Evolutionary conservation across 2,329 filamentous ascomycete genomes (phyloP).

Genomic region (Pyrenophora tritici-repentis): DNA sequence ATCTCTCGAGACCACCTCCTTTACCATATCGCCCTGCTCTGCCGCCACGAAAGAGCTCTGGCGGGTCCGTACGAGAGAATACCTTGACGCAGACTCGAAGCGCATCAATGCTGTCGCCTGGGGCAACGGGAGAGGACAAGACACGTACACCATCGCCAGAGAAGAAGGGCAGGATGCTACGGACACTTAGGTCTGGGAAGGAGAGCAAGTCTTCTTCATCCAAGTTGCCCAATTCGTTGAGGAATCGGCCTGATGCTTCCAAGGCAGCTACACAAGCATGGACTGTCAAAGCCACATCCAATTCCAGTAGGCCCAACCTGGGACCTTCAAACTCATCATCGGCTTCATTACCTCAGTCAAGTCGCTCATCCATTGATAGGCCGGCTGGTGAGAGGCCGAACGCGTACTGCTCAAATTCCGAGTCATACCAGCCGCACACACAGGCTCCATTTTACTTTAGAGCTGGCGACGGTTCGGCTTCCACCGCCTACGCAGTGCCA

Average conservation of each 20-base stretch:
- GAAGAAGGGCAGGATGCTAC: constrained; percentile 63
- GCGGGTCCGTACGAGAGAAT: constrained; percentile 29
- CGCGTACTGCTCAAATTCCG: constrained; percentile 14
- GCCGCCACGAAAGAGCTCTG: constrained; percentile 54
- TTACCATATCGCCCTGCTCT: constrained; percentile 62
- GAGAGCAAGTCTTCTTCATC: constrained; percentile 54
- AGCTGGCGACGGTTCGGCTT: constrained; percentile 23
- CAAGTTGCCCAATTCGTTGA: constrained; percentile 52
- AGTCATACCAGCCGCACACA: constrained; percentile 14
- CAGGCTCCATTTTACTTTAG: constrained; percentile 33
- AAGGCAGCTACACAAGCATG: constrained; percentile 69
- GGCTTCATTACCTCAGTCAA: constrained; percentile 25
- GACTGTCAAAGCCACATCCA: constrained; percentile 45
- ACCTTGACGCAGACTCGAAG: constrained; percentile 29
- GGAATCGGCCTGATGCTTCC: constrained; percentile 59
- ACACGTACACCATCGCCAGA: constrained; percentile 67
- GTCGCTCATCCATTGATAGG: constrained; percentile 39
- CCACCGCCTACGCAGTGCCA: constrained; percentile 24
- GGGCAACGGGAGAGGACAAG: constrained; percentile 47
- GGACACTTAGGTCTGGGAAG: constrained; percentile 56
- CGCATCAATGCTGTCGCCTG: constrained; percentile 41
- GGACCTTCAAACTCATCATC: constrained; percentile 21
- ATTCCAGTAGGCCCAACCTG: constrained; percentile 22
- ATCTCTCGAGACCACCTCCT: constrained; percentile 73
- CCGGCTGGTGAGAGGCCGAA: constrained; percentile 27